A percentile compares a stretch with the other conserved stretches of the same genome.
Evolutionary conservation across 257 asterid species (phyloP).

Genomic region (Linderniella brevidens): DNA sequence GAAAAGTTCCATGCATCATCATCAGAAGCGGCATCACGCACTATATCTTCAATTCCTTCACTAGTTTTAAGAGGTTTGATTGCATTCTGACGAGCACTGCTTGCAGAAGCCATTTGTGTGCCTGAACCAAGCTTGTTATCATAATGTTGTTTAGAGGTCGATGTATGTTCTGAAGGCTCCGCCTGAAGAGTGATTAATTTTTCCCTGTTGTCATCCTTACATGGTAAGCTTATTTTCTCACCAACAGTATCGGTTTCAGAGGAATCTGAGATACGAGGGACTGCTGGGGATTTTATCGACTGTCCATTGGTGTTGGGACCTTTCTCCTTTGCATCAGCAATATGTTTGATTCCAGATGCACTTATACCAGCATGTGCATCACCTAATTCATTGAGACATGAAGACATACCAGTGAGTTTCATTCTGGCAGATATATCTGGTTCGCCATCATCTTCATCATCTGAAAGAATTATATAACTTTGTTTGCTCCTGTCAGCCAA

Average conservation of each 20-base stretch:
- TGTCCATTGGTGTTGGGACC: slow-evolving; percentile 12
- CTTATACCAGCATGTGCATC: slow-evolving; percentile 18
- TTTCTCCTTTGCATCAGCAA: slow-evolving; percentile 19
- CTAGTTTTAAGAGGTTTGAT: slow-evolving; percentile 19
- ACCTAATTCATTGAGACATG: slow-evolving; percentile 12
- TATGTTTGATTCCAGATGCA: slow-evolving; percentile 16
- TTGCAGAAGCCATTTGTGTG: slow-evolving; percentile 14
- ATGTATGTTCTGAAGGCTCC: slow-evolving; percentile 19
- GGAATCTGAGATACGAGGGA: slow-evolving; percentile 16
- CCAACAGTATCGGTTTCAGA: slow-evolving; percentile 13
- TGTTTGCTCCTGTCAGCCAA: slow-evolving; percentile 16
- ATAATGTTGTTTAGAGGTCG: neutral
- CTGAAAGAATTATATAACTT: slow-evolving; percentile 38
- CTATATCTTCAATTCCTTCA: slow-evolving; percentile 26
- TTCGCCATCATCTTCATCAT: slow-evolving; percentile 66
- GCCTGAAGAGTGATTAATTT: slow-evolving; percentile 19
- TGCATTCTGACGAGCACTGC: slow-evolving; percentile 19
- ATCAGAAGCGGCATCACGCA: slow-evolving; percentile 18
- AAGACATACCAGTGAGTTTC: slow-evolving; percentile 16
- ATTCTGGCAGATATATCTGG: slow-evolving; percentile 20
- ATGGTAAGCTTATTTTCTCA: slow-evolving; percentile 15
- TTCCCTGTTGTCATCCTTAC: slow-evolving; percentile 14
- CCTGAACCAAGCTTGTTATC: too few species aligned
- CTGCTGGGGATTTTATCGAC: slow-evolving; percentile 14
- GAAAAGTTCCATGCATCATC: slow-evolving; percentile 60